Evolutionary conservation across 805 yeast genomes (phyloP).

Genomic region (Hanseniaspora vineae): DNA sequence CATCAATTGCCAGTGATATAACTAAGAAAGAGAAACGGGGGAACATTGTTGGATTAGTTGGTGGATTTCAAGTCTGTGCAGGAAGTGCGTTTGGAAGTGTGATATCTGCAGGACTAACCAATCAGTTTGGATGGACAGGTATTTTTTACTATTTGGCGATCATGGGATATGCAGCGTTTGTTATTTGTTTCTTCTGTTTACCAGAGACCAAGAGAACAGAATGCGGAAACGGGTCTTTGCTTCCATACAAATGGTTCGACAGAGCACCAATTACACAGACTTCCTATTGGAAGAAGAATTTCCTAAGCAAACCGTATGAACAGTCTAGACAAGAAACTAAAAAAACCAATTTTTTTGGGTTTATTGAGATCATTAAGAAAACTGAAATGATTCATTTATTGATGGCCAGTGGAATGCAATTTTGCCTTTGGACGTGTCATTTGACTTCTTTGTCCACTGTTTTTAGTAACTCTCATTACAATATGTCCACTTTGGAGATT

Average conservation of each 20-base stretch:
- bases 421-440: conserved; percentile 56
- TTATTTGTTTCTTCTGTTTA: conserved; percentile 27
- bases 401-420: conserved; percentile 48
- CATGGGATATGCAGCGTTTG: conserved; percentile 37
- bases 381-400: conserved; percentile 36
- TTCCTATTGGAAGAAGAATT: conserved; percentile 4
- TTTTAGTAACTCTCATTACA: conserved; percentile 33
- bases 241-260: conserved; percentile 32
- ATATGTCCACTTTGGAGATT: conserved; percentile 39
- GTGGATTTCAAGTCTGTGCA: conserved; percentile 45
- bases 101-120: conserved; percentile 34
- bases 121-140: conserved; percentile 55
- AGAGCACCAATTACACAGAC: conserved; percentile 31
- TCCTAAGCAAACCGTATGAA: conserved; percentile 20
- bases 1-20: conserved; percentile 66
- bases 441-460: conserved; percentile 52
- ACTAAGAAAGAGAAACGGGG: conserved; percentile 59
- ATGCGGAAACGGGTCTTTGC: conserved; percentile 63
- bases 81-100: conserved; percentile 76
- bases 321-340: conserved; percentile 15
- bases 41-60: conserved; percentile 49
- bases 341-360: conserved; percentile 21
- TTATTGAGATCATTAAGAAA: conserved; percentile 31
- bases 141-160: conserved; percentile 67
- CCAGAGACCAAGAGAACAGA: conserved; percentile 68